Base-by-base conservation (phyloP, 306 rosid genomes). In the Acacia acuminata region DNA sequence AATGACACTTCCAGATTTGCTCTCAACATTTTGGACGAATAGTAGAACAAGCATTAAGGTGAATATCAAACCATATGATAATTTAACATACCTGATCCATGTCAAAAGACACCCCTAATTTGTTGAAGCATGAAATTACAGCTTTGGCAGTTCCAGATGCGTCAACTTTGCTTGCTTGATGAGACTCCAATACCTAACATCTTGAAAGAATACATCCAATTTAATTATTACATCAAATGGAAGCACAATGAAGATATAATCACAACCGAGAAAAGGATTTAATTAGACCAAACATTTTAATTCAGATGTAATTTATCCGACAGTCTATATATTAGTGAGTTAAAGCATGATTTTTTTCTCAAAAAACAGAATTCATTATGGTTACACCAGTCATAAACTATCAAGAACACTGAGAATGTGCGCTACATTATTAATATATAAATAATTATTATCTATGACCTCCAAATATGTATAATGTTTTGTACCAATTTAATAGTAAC, bases 101-200 rank as follows among this genome's bases (percentile, higher is more conserved):
- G 77, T 94, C 90, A 73, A 87, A 94, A 67, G 92, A 76, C 70
- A 86, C 94, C 45, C 99, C 99, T 43, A 94, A 82, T 79, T 92
- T 92, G 78, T 91, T 75, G 90, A 96, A 96, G 94, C 91, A 92
- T 64, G 98, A 92, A 82, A 96, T 85, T 42, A 96, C 98, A 78
- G 97, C 94, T 87, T 92, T 96, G 15, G 97, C 98, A 75, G 98
- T 96, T 86, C 99, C 98, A 83, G 99, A 96, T 75, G 92, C 85
- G 80, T 94, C 99, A 82, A 79, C 91, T 86, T 96, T 20, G 63
- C 63, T 56, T 81, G 98, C 84, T 88, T 93, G 99, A 87, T 93
- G 98, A 71, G 99, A 96, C 83, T 96, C 98, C 92, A 92, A 83
- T 76, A 92, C 98, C 98, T 96, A 83, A 84, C 68, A 77, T 90